Evolutionary conservation across 2,329 filamentous ascomycete species (phyloP), one percentile per base, ranked within the genome.

Genomic region (Aureobasidium vineae): DNA sequence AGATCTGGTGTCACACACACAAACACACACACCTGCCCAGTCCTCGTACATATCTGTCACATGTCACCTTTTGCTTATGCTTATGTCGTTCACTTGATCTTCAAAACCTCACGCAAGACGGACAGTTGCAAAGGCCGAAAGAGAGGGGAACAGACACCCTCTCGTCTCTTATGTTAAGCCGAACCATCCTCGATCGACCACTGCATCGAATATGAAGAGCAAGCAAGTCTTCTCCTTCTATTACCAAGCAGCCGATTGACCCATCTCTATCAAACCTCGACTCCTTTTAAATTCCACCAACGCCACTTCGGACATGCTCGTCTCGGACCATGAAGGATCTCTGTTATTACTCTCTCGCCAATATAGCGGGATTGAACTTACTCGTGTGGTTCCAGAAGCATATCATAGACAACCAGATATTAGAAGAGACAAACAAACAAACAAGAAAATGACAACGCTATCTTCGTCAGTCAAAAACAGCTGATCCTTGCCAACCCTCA

Each of bases 11-110:
- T 31, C 54, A 59, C 54, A 33, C 19, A 10, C 13, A 2, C 6
- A 47, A 16, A 21, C 54, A 59, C 54, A 33, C 19, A 10, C 13
- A 2, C 6, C 16, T 19, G 21, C 26, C 6, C 52, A 21, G n/a
- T 33, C 26, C 26, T 52, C 49, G 49, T 53, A 53, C 50, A 38
- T 38, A 8, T 54, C 21, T 38, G 33, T 54, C 53, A 56, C 36
- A 41, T 41, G 36, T 41, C 36, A 56, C 36, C 53, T 56, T 8
- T 16, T 56, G 53, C 53, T 56, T 56, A 56, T 26, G 36, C 21
- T 28, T 6, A 3, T 56, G 21, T 28, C 21, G 21, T 41, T 15
- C 31, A 40, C 7, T 23, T 28, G 33, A 11, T 26, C 3, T 56
- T 7, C n/a, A 28, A 23, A 26, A 15, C n/a, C n/a, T 16, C 23